These are phyloP conservation scores for Picochlorum sp. DNA, from an alignment of 139 green algal genomes.

Conservation along the genomic window DNA sequence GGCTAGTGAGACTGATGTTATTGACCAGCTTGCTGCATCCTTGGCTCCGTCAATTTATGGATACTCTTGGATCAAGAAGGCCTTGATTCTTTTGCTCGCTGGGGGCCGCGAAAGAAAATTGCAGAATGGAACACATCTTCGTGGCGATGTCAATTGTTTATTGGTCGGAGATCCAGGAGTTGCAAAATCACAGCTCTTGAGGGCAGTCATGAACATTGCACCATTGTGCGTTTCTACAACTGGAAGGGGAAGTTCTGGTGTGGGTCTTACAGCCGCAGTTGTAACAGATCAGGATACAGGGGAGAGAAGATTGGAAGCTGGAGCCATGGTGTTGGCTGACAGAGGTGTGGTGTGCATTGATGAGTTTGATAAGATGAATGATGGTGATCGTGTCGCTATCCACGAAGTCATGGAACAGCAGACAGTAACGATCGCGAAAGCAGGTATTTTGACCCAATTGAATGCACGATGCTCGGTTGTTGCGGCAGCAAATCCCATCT, in stretches of 20 bases:
- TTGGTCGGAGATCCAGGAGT: slow-evolving; percentile 61
- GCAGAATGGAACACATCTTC: slow-evolving; percentile 74
- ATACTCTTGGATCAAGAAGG: slow-evolving; percentile 89
- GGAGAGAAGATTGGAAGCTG: slow-evolving; percentile 90
- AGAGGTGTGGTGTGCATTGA: slow-evolving; percentile 97
- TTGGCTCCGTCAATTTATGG: slow-evolving; percentile 96
- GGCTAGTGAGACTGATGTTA: slow-evolving; percentile 39
- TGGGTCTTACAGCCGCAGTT: slow-evolving; percentile 95
- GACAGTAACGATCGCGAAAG: slow-evolving; percentile 98
- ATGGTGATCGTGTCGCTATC: slow-evolving; percentile 93
- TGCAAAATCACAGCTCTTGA: slow-evolving; percentile 82
- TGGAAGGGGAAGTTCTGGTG: slow-evolving; percentile 87
- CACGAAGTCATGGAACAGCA: slow-evolving; percentile 98
- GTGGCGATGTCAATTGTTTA: slow-evolving; percentile 97
- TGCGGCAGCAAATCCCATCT: slow-evolving; percentile 60
- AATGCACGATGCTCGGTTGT: slow-evolving; percentile 90
- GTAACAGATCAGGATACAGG: slow-evolving; percentile 86
- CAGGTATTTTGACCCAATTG: slow-evolving; percentile 89
- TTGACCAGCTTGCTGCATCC: slow-evolving; percentile 72
- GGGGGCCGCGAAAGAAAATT: slow-evolving; percentile 55
- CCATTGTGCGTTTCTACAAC: slow-evolving; percentile 91
- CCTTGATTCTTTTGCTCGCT: slow-evolving; percentile 60
- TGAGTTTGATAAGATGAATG: slow-evolving; percentile 99
- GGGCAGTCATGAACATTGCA: slow-evolving; percentile 88
- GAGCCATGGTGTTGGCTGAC: slow-evolving; percentile 98